Base-by-base conservation (phyloP, 495 filamentous ascomycete genomes). In the Penicillium mononematosum region DNA sequence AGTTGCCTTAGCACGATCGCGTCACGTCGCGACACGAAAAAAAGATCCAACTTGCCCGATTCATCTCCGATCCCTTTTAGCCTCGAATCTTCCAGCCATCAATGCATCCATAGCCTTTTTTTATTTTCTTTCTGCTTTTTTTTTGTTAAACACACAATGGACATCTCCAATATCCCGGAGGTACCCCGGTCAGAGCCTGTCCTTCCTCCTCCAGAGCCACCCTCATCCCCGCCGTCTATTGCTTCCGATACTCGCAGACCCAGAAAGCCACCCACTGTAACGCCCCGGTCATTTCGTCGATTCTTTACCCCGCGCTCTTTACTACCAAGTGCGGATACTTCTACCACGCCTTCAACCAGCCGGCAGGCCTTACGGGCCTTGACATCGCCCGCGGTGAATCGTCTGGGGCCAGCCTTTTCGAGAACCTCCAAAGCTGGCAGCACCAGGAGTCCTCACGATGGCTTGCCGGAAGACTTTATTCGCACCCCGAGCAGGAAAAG, bases 231-330 rank as follows among this genome's bases (percentile, higher is more conserved):
- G 38, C 76, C 76, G 41, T 79, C 76, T 22, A 74, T 77, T 58
- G 69, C 70, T 32, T 79, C 76, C 32, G 74, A 79, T 67, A 67
- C 65, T 49, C 72, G 68, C 56, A 77, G 75, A 68, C 74, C 66
- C 42, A 75, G 70, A 60, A 80, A 79, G 50, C 74, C 74, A 53
- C 79, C 80, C 36, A 75, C 80, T n/a, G 75, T 91, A 48, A 91
- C 88, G 27, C 88, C 88, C 38, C 77, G 86, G 51, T 87, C 85
- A 50, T 96, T 96, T 64, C 84, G 74, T 41, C 79, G 84, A 29
- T 96, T 96, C 75, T 96, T 96, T 65, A 93, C 89, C 14, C 92
- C 92, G 48, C 81, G 80, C 5, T 76, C 73, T 29, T 61, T 75
- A 52, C 67, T 78, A 38, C 63, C 79, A 58, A 64, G 76, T 19